phyloP scores from a whole-genome alignment of 495 filamentous ascomycete genomes.

The Annulohypoxylon bovei region DNA sequence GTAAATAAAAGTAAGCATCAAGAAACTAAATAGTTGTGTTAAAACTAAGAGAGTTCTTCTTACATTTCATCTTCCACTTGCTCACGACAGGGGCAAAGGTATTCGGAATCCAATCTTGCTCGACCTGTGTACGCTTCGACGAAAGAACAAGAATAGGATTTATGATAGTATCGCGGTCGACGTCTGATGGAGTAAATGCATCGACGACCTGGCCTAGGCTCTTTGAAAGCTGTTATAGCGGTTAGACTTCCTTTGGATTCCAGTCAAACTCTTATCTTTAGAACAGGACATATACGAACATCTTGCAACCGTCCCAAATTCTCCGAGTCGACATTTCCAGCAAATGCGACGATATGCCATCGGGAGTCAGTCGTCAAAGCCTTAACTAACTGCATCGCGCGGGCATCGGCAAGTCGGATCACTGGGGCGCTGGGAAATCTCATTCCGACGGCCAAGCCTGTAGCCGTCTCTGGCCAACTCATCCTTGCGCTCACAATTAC shows the following conservation, averaged over 20 bases:
- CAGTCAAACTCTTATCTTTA: background rate
- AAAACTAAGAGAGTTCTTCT: background rate
- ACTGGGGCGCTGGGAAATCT: conserved; percentile 67
- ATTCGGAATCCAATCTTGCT: conserved; percentile 67
- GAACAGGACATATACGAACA: conserved; percentile 49
- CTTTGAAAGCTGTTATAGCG: conserved; percentile 39
- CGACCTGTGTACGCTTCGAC: conserved; percentile 62
- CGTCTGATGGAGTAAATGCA: conserved; percentile 55
- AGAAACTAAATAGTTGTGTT: too few species aligned
- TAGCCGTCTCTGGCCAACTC: conserved; percentile 48
- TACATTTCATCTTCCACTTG: conserved; percentile 68
- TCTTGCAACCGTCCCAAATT: conserved; percentile 50
- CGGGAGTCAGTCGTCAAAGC: conserved; percentile 63
- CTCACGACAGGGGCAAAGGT: conserved; percentile 69
- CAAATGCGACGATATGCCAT: conserved; percentile 71
- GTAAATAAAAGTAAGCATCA: background rate
- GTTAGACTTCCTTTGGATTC: background rate
- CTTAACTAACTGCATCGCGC: conserved; percentile 62
- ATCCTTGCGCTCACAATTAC: conserved; percentile 51
- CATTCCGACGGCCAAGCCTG: conserved; percentile 63
- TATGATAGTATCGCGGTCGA: conserved; percentile 67
- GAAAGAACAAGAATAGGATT: conserved; percentile 67
- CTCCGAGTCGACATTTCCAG: conserved; percentile 57
- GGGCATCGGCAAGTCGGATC: conserved; percentile 66
- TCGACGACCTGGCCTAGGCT: conserved; percentile 50